Conservation (phyloP, 169 alveolate species). For the Plasmodium gallinaceum region DNA sequence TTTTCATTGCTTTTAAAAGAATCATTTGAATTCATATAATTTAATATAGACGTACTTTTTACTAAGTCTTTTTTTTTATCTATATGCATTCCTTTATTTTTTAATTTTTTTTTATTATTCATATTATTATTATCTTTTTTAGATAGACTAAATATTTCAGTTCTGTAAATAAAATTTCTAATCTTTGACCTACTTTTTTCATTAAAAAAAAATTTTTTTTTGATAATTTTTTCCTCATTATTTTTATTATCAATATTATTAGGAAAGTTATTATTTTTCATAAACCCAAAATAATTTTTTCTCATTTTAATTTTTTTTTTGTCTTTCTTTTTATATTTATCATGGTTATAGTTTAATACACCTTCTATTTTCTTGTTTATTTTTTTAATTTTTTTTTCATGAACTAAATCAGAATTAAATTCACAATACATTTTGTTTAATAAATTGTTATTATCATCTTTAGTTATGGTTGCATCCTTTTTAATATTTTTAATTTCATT, state of each 20-base stretch:
- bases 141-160: conserved; percentile 26
- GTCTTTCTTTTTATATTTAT: conserved; percentile 9
- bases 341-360: background rate
- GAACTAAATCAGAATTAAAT: background rate
- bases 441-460: no score
- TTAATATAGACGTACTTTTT: background rate
- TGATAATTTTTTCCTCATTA: conserved; percentile 16
- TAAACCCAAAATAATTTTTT: background rate
- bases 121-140: conserved; percentile 3
- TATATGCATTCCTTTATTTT: conserved; percentile 1
- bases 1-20: background rate
- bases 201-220: conserved; percentile 16
- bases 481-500: no score
- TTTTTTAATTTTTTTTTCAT: conserved; percentile 2
- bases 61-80: background rate
- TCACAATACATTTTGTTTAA: no score
- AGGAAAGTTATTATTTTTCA: background rate
- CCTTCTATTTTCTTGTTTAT: background rate
- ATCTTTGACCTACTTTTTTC: conserved; percentile 21
- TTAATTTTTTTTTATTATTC: background rate
- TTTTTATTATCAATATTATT: background rate
- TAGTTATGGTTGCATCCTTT: no score
- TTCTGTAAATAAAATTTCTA: conserved; percentile 26
- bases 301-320: conserved; percentile 4
- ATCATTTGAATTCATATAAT: conserved; percentile 2